phyloP scores from a whole-genome alignment of 176 grass and related monocot species.

The Triticum turgidum region DNA sequence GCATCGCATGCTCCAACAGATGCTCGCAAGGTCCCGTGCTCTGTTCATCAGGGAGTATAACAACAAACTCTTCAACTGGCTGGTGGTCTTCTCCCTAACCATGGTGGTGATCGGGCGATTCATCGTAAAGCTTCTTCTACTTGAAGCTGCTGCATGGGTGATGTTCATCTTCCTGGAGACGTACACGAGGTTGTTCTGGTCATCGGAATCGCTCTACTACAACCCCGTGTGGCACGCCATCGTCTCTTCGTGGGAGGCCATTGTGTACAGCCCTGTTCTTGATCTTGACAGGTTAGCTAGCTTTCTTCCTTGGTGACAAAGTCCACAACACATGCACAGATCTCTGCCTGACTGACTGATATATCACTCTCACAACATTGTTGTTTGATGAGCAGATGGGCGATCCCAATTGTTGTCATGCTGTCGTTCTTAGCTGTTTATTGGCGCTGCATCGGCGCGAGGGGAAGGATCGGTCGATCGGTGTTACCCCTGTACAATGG shows the following conservation, averaged over 20 bases:
- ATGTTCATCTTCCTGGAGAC: constrained; percentile 91
- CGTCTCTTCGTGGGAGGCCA: constrained; percentile 75
- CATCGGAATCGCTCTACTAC: constrained; percentile 76
- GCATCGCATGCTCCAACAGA: constrained; percentile 42
- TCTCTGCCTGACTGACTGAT: neutral
- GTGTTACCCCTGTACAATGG: constrained; percentile 75
- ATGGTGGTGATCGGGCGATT: constrained; percentile 85
- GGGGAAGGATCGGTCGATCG: constrained; percentile 46
- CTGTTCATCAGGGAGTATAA: constrained; percentile 95
- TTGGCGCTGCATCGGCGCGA: constrained; percentile 76
- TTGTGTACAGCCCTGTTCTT: constrained; percentile 87
- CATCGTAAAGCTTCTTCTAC: constrained; percentile 70
- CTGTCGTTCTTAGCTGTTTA: constrained; percentile 48
- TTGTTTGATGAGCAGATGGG: constrained; percentile 67
- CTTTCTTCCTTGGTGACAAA: neutral
- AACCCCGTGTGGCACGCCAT: constrained; percentile 84
- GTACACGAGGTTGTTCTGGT: constrained; percentile 91
- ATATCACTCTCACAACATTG: neutral
- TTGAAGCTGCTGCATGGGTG: constrained; percentile 80
- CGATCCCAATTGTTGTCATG: constrained; percentile 53
- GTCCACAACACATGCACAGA: neutral
- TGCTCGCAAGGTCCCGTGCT: constrained; percentile 60
- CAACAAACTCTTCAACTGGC: constrained; percentile 84
- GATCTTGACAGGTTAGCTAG: constrained; percentile 74
- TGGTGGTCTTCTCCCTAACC: constrained; percentile 73